Percentiles rank a stretch among this genome's conserved stretches.
Conservation (phyloP, 208 protist genomes). For the Trypanosoma brucei region DNA sequence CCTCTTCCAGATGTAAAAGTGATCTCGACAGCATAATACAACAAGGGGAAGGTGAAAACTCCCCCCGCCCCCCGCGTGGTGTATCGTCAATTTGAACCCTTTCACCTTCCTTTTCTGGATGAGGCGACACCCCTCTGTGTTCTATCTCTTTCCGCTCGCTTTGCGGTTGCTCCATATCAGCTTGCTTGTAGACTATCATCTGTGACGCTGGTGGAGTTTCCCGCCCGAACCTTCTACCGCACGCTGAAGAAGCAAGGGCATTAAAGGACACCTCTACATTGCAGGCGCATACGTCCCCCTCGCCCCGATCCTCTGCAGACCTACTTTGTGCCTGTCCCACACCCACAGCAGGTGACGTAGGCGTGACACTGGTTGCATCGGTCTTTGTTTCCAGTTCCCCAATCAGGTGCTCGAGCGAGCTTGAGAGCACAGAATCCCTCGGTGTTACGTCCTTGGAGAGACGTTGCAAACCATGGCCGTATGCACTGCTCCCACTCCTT, state of each 20-base stretch:
- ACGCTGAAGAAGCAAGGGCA: background rate
- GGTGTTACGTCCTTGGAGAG: background rate
- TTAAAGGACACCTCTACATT: background rate
- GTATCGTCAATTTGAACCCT: background rate
- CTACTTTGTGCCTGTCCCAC: background rate
- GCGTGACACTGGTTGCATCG: background rate
- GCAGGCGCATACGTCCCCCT: background rate
- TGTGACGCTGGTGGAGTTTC: slow-evolving; percentile 10
- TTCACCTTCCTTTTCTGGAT: background rate
- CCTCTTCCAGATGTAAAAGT: slow-evolving; percentile 4
- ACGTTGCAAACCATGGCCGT: slow-evolving; percentile 12
- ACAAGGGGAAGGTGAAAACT: background rate
- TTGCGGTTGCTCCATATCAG: background rate
- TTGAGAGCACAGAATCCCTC: slow-evolving; percentile 10
- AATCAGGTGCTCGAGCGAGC: slow-evolving; percentile 31
- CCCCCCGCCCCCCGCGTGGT: background rate
- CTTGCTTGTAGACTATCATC: slow-evolving; percentile 14
- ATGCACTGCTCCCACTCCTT: background rate
- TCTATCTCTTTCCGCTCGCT: background rate
- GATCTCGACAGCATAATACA: slow-evolving; percentile 24
- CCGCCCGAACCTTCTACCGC: background rate
- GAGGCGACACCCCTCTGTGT: background rate
- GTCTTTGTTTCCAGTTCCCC: slow-evolving; percentile 21
- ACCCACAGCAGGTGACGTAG: background rate
- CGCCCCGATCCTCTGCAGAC: background rate